Percentiles rank a stretch among this genome's conserved stretches.
phyloP scores from a whole-genome alignment of 73 alveolate genomes.

The Tetrahymena borealis region DNA sequence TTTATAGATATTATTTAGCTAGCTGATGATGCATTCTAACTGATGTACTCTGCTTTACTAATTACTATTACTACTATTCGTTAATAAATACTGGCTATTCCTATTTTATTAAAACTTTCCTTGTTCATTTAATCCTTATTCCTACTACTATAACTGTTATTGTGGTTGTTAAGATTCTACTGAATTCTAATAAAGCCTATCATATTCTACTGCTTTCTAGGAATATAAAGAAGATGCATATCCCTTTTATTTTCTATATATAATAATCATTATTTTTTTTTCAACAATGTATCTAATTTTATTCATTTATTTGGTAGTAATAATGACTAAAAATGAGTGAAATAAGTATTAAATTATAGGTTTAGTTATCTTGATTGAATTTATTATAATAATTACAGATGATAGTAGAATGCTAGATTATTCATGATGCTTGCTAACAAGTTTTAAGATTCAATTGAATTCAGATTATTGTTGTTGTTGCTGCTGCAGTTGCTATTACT shows the following conservation, averaged over 20 bases:
- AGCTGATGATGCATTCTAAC: background rate
- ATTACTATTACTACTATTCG: background rate
- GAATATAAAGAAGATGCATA: background rate
- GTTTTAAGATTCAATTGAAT: background rate
- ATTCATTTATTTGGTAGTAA: no score
- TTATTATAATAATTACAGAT: background rate
- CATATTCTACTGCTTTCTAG: background rate
- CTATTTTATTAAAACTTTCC: background rate
- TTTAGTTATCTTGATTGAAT: no score
- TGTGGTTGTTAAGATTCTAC: background rate
- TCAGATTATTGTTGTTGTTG: background rate
- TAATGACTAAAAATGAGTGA: no score
- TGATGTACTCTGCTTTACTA: no score
- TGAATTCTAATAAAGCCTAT: background rate
- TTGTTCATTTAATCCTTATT: background rate
- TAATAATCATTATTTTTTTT: no score
- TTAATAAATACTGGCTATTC: background rate
- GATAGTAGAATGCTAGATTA: background rate
- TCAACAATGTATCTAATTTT: no score
- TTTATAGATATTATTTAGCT: background rate
- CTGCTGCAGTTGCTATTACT: no score
- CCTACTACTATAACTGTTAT: background rate
- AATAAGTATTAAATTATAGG: no score
- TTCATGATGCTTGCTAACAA: background rate
- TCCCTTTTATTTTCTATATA: background rate